phyloP scores from a whole-genome alignment of 1,139 yeast species.

The Protomyces inundatus region DNA sequence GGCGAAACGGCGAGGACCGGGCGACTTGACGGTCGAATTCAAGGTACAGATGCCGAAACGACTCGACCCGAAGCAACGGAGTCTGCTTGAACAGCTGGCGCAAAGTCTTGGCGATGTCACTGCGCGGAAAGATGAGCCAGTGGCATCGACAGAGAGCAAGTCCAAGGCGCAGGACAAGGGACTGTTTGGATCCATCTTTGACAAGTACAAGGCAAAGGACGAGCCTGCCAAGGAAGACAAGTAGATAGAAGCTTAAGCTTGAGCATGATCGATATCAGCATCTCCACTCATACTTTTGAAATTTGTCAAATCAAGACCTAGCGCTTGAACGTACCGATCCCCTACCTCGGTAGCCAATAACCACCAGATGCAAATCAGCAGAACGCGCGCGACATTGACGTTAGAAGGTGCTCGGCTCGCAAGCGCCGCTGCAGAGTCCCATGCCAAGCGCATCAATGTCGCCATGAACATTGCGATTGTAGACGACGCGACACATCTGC shows the following conservation, averaged over 20 bases:
- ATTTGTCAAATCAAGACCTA: too few species aligned
- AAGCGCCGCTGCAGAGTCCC: conserved; percentile 9
- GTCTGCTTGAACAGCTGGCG: conserved; percentile 86
- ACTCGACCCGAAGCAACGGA: conserved; percentile 51
- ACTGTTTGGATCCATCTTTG: conserved; percentile 13
- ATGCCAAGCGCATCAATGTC: conserved; percentile 18
- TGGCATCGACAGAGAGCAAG: neutral
- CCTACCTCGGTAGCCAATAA: too few species aligned
- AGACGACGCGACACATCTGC: conserved; percentile 9
- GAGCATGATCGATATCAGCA: too few species aligned
- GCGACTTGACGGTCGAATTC: conserved; percentile 72
- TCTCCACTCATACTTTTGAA: too few species aligned
- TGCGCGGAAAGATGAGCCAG: conserved; percentile 47
- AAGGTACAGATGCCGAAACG: conserved; percentile 54
- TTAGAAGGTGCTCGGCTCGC: conserved; percentile 20
- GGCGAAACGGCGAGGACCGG: conserved; percentile 37
- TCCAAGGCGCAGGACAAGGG: neutral
- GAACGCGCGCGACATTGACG: neutral
- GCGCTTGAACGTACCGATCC: too few species aligned
- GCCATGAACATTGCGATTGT: conserved; percentile 25
- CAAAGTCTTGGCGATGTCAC: conserved; percentile 74
- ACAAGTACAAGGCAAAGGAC: conserved; percentile 22
- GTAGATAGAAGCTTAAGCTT: too few species aligned
- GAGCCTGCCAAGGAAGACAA: neutral
- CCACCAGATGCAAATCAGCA: neutral